Base-by-base conservation (phyloP, 345 rosid species). In the Bretschneidera sinensis region DNA sequence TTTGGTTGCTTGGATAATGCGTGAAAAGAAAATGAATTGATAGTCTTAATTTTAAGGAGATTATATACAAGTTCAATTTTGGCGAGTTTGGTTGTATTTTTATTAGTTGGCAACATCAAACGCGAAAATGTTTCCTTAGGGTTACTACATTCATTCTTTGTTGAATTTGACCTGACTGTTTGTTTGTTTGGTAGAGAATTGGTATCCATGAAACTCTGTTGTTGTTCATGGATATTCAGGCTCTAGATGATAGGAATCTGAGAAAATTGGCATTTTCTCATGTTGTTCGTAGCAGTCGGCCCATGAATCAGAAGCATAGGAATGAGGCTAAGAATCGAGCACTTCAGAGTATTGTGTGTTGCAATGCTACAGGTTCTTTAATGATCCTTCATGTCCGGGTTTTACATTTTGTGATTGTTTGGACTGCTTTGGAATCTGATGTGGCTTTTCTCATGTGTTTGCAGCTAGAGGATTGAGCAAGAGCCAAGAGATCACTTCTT, bases 171-270 rank as follows among this genome's bases (percentile, higher is more conserved):
- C 15, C 48, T 61, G 55, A 20, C 51, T n/a, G n/a, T n/a, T n/a
- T 31, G 0, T 51, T 67, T 66, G 51, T 67, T 61, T 62, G 45
- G 20, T 78, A 94, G 99, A 81, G 85, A 68, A 79, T 86, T 61
- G 84, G 81, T 62, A 72, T 88, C n/a, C 71, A 71, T 43, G 89
- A 86, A 45, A 78, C 81, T 71, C 83, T 94, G 55, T 75, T 77
- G 24, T 64, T 94, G 65, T 90, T 90, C 71, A 80, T 88, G 82
- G 96, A 83, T 76, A 79, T 94, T 59, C 99, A 94, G 81, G 81
- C 81, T 18, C 71, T 85, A 43, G 97, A 86, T 28, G 95, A 94
- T 62, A 83, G 80, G 71, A 82, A 67, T 63, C 58, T 88, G 77
- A 74, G 81, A 62, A 86, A 81, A 55, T 83, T 90, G 77, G 83